Base-by-base conservation (phyloP, 2,329 filamentous ascomycete genomes). In the Trichothecium sympodiale region DNA sequence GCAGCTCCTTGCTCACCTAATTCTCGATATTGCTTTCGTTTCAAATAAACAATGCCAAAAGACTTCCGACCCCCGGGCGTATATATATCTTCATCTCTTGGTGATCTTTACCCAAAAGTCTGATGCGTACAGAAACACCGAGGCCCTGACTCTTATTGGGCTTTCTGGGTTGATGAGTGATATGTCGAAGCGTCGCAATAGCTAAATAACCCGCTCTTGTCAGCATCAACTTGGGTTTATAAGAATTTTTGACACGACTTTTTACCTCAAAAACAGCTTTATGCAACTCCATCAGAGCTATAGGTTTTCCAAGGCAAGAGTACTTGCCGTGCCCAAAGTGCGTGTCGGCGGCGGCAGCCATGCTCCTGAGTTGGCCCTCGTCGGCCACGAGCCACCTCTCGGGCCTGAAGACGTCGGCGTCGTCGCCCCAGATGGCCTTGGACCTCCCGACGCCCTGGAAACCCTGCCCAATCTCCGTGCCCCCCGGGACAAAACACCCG, bases 391-490 rank as follows among this genome's bases (percentile, higher is more conserved):
- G 43, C 72, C 71, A 77, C 29, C 72, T 48, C 51, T 74, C 71
- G 0, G 72, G 71, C 8, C 69, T 52, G 38, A 61, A 77, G 8
- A 57, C 50, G 16, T 72, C 66, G 1, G 67, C 64, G 31, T 76
- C 71, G 0, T 53, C 40, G 1, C 71, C 71, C 48, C 71, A 77
- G 0, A 65, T 55, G 0, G 49, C 49, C 33, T 49, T 57, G 39
- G 71, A 64, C 1, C 70, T 55, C 30, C 69, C 65, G 36, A 76
- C 45, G 3, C 71, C 69, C 58, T 69, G 71, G 3, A 66, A 67
- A 35, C 74, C 74, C 17, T 69, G 60, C 0, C 69, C 71, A 7
- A 77, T 49, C 8, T 60, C 52, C 0, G 69, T 73, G 15, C 71
- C 72, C 2, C 61, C 70, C 1, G 67, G 65, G 27, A 75, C 59